These are phyloP conservation scores for Plasmodium vivax DNA, from an alignment of 169 alveolate species.

Conservation along the genomic window DNA sequence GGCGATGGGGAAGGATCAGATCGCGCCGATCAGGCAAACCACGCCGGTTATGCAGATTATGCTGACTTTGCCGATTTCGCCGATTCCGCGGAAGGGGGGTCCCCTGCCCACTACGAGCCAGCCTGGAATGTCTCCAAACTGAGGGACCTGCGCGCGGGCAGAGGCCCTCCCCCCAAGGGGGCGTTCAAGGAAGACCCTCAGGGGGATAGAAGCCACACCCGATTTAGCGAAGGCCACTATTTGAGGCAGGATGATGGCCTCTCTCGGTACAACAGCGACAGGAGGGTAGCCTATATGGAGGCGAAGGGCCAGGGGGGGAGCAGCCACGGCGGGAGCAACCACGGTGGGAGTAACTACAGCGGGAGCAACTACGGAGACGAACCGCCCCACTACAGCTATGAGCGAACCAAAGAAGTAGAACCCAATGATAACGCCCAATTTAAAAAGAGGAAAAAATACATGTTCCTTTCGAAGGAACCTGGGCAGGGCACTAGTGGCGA, in stretches of 20 bases:
- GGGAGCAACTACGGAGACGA: neutral
- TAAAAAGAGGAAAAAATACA: neutral
- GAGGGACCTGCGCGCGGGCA: neutral
- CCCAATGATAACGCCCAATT: neutral
- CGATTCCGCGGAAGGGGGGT: neutral
- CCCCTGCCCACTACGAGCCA: neutral
- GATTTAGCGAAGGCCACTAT: conserved; percentile 52
- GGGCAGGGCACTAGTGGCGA: neutral
- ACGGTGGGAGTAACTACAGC: neutral
- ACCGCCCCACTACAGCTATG: neutral
- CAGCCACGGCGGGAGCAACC: neutral
- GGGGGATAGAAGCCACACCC: neutral
- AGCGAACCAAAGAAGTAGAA: neutral
- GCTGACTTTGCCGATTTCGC: neutral
- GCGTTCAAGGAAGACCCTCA: neutral
- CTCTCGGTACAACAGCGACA: conserved; percentile 48
- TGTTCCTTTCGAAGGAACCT: neutral
- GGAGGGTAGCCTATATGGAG: conserved; percentile 1
- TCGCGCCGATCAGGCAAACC: neutral
- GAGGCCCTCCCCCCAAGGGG: neutral
- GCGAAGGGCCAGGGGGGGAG: neutral
- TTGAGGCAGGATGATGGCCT: neutral
- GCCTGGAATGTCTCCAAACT: neutral
- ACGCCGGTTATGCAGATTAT: too few species aligned
- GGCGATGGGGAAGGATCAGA: neutral